Evolutionary conservation across 495 filamentous ascomycete species (phyloP).

Genomic region (Acidomyces sp.): DNA sequence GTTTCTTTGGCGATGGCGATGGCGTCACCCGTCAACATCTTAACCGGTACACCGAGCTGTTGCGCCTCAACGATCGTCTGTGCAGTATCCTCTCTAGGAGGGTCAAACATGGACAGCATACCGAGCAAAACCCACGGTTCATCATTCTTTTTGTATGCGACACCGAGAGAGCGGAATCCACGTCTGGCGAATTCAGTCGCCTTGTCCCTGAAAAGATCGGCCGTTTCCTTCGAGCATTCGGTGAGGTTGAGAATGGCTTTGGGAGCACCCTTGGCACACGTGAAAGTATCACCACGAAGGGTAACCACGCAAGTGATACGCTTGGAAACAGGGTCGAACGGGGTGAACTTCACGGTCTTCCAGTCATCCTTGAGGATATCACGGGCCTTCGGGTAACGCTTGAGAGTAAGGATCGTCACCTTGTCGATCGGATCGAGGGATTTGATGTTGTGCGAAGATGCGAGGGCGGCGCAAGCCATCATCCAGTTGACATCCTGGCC

Average conservation of each 20-base stretch:
- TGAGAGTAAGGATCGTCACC: constrained; percentile 59
- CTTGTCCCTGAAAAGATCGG: constrained; percentile 54
- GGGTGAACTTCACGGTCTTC: constrained; percentile 63
- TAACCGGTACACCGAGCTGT: constrained; percentile 60
- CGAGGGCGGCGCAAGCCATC: constrained; percentile 63
- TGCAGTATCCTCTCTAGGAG: constrained; percentile 64
- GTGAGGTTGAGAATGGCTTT: constrained; percentile 58
- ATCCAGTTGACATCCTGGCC: constrained; percentile 69
- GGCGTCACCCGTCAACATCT: constrained; percentile 71
- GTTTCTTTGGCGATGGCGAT: constrained; percentile 71
- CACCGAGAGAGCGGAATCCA: constrained; percentile 73
- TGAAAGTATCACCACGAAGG: constrained; percentile 53
- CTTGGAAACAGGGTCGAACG: constrained; percentile 69
- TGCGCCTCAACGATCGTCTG: constrained; percentile 68
- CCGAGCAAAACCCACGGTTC: constrained; percentile 49
- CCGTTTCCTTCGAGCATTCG: constrained; percentile 50
- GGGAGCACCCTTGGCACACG: constrained; percentile 60
- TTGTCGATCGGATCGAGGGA: constrained; percentile 68
- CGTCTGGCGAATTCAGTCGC: constrained; percentile 60
- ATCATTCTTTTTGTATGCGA: constrained; percentile 41
- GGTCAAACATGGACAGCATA: constrained; percentile 69
- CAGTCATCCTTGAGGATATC: constrained; percentile 58
- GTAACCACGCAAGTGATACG: constrained; percentile 56
- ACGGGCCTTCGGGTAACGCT: constrained; percentile 59
- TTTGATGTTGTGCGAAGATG: constrained; percentile 66